A percentile compares a stretch with the other conserved stretches of the same genome.
Conservation (phyloP, 2,329 filamentous ascomycete genomes). For the Aschersonia sp. region DNA sequence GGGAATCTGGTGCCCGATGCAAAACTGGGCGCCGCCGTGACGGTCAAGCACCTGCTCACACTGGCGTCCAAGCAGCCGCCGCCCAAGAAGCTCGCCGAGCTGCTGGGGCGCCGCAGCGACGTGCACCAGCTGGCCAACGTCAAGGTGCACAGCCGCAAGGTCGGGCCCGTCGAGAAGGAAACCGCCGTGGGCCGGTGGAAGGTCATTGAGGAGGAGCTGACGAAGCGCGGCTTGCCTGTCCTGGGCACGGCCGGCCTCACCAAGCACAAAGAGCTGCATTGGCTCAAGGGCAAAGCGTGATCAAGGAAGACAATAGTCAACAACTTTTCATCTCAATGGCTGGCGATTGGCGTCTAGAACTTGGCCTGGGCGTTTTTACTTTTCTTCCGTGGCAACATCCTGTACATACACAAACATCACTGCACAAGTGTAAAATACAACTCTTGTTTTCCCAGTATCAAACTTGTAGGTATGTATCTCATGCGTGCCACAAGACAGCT, state of each 20-base stretch:
- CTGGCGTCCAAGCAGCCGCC: constrained; percentile 39
- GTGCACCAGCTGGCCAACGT: constrained; percentile 53
- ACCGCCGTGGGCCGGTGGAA: constrained; percentile 63
- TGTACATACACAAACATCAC: no score
- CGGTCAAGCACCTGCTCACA: constrained; percentile 38
- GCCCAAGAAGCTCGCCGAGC: constrained; percentile 47
- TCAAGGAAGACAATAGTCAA: not conserved
- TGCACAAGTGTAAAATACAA: no score
- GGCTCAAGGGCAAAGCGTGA: constrained; percentile 21
- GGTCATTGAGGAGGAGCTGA: constrained; percentile 58
- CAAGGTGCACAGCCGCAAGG: constrained; percentile 44
- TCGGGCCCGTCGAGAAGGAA: constrained; percentile 60
- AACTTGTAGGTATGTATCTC: no score
- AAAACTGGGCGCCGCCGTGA: constrained; percentile 41
- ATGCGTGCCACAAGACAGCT: no score
- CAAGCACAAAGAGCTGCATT: constrained; percentile 28
- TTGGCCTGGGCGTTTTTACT: no score
- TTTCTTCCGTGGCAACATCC: no score
- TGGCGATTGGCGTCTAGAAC: no score
- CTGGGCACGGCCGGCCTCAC: constrained; percentile 26
- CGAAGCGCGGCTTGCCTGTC: constrained; percentile 44
- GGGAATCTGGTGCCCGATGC: constrained; percentile 62
- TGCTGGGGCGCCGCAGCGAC: constrained; percentile 31
- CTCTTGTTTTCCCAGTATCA: no score
- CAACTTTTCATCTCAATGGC: not conserved